Evolutionary conservation across 2,329 filamentous ascomycete genomes (phyloP).

Genomic region (Claviceps purpurea): DNA sequence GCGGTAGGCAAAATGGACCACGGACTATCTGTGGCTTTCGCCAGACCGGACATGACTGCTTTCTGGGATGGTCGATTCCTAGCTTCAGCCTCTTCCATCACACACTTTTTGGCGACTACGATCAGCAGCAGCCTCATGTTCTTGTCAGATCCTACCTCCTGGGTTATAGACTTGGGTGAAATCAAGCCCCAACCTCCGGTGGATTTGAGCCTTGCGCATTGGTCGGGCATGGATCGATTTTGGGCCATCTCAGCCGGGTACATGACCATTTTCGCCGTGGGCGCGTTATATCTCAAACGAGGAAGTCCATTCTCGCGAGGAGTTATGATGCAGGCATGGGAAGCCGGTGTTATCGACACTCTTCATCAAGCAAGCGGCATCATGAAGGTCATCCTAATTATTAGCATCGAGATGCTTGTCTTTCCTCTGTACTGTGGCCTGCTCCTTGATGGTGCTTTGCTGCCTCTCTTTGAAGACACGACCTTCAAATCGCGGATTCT

Average conservation of each 20-base stretch:
- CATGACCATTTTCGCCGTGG: constrained; percentile 56
- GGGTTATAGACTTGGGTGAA: constrained; percentile 44
- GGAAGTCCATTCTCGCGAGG: constrained; percentile 53
- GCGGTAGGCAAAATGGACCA: constrained; percentile 25
- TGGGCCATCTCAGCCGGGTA: constrained; percentile 75
- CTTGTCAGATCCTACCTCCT: constrained; percentile 36
- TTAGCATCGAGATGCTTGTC: constrained; percentile 96
- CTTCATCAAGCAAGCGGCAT: constrained; percentile 91
- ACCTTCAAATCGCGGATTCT: constrained; percentile 63
- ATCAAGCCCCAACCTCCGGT: constrained; percentile 24
- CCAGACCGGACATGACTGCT: constrained; percentile 26
- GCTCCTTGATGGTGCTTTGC: constrained; percentile 72
- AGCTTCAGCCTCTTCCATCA: not conserved
- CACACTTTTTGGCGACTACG: constrained; percentile 8
- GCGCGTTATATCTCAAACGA: constrained; percentile 66
- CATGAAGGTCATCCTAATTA: constrained; percentile 94
- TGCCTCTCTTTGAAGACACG: constrained; percentile 77
- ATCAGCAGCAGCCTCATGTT: constrained; percentile 11
- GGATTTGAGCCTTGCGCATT: constrained; percentile 50
- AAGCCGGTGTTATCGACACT: constrained; percentile 67
- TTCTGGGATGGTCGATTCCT: constrained; percentile 7
- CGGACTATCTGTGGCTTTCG: constrained; percentile 27
- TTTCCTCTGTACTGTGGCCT: constrained; percentile 94
- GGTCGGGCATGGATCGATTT: constrained; percentile 51
- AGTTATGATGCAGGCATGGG: constrained; percentile 46